Base-by-base conservation (phyloP, 768 basidiomycete genomes). In the Boletus tomentosulus region DNA sequence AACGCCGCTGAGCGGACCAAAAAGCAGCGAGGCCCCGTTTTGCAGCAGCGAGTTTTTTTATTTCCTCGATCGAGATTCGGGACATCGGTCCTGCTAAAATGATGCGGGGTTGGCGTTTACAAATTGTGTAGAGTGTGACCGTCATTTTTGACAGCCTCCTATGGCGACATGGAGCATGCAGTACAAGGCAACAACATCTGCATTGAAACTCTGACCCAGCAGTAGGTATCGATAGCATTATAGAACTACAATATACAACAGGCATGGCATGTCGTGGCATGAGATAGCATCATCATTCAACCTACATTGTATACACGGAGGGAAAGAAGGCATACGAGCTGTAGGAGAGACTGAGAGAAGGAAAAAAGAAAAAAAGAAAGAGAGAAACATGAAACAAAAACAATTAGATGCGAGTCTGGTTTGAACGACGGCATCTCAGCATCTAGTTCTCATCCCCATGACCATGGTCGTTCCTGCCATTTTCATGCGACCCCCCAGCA, bases 361-460 rank as follows among this genome's bases (percentile, higher is more conserved):
- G 11, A 42, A 25, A 44, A 9, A 57, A 64, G 56, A 57, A 56
- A 53, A 15, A 33, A 34, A 25, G 15, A 28, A 25, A 19, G 10
- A 10, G 7, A 27, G 1, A 19, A 22, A 34, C 3, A 47, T 19
- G 13, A 34, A 34, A 33, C 55, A 61, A 58, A 58, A 57, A 50
- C 42, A 30, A 33, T 51, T 43, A 53, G 60, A 62, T 54, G 57
- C 47, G 42, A 50, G 57, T 55, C 58, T 46, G 34, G 16, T 48
- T 53, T 33, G 33, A 56, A 65, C 39, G 8, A 28, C 5, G 7
- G 51, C 53, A 57, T 57, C 60, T 59, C 60, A 19, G 30, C 45
- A 48, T 63, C 68, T 71, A 69, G 50, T 70, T 66, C 45, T 69
- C 68, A 30, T 70, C 70, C 41, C 58, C 66, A 41, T 67, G 68